A percentile compares a stretch with the other conserved stretches of the same genome.
phyloP scores from a whole-genome alignment of 371 early-diverging fungal species.

The Umbelopsis sp. region DNA sequence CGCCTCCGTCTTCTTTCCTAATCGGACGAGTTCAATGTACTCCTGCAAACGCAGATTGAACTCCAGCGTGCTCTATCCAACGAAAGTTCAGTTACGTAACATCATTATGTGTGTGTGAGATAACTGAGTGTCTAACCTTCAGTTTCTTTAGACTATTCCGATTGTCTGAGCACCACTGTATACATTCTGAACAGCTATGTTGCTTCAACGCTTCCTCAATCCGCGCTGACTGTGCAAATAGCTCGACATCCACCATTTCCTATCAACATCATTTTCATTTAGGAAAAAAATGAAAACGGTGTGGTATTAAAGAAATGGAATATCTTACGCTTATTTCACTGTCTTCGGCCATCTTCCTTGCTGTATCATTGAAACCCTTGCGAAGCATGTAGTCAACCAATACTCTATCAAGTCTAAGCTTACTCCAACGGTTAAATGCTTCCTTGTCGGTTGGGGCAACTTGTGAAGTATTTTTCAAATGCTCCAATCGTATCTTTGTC shows the following conservation, averaged over 20 bases:
- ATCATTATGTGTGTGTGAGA: neutral
- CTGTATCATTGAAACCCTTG: conserved; percentile 79
- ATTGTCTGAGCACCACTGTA: conserved; percentile 95
- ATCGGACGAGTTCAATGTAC: conserved; percentile 83
- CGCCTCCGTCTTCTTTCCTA: conserved; percentile 67
- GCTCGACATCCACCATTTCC: conserved; percentile 87
- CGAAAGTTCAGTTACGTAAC: neutral
- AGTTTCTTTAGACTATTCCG: conserved; percentile 79
- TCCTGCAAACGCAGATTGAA: conserved; percentile 94
- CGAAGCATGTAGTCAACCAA: conserved; percentile 94
- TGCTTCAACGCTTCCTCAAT: conserved; percentile 78
- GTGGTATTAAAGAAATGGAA: neutral
- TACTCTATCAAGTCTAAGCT: conserved; percentile 81
- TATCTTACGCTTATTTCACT: conserved; percentile 65
- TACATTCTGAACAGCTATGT: conserved; percentile 81
- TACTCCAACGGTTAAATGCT: conserved; percentile 82
- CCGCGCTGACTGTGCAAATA: conserved; percentile 79
- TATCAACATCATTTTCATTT: conserved; percentile 30
- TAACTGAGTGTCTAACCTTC: conserved; percentile 28
- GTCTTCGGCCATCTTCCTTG: conserved; percentile 66
- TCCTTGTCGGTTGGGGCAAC: conserved; percentile 46
- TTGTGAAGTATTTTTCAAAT: conserved; percentile 67
- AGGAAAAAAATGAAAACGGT: too few relatives aligned
- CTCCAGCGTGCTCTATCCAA: conserved; percentile 83
- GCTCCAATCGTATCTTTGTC: conserved; percentile 72